Evolutionary conservation across 345 rosid species (phyloP).

Genomic region (Moringa oleifera): DNA sequence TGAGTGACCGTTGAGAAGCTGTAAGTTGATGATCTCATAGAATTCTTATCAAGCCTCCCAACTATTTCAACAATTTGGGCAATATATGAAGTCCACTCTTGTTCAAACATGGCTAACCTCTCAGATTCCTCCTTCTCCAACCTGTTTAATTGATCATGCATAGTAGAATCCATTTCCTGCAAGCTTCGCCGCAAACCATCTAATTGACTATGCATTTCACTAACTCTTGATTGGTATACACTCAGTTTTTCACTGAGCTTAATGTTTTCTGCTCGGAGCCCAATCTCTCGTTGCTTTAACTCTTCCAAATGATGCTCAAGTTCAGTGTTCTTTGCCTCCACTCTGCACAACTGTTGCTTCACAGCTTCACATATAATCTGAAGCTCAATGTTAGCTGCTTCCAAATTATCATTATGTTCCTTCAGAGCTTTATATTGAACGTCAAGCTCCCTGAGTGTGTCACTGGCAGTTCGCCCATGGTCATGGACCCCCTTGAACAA

Average conservation of each 20-base stretch:
- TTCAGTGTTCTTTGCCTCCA: conserved; percentile 39
- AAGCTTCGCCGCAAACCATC: conserved; percentile 43
- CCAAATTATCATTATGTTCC: conserved; percentile 42
- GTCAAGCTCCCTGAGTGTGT: conserved; percentile 36
- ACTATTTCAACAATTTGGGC: conserved; percentile 45
- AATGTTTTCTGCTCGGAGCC: conserved; percentile 42
- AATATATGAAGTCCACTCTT: conserved; percentile 40
- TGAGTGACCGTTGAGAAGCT: conserved; percentile 19
- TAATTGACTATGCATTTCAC: conserved; percentile 55
- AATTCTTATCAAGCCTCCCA: conserved; percentile 47
- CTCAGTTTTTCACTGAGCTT: conserved; percentile 41
- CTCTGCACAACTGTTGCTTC: conserved; percentile 38
- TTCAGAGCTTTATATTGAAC: conserved; percentile 40
- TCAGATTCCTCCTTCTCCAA: conserved; percentile 47
- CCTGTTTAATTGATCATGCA: conserved; percentile 46
- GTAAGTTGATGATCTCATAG: conserved; percentile 26
- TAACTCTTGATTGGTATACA: conserved; percentile 32
- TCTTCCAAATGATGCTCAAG: conserved; percentile 44
- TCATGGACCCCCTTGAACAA: conserved; percentile 39
- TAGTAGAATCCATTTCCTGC: conserved; percentile 32
- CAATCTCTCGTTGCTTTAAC: conserved; percentile 33
- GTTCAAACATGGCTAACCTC: conserved; percentile 45
- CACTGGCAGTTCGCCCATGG: conserved; percentile 27
- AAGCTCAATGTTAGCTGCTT: conserved; percentile 54
- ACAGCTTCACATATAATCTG: conserved; percentile 53